Conservation (phyloP, 306 rosid species). For the Luffa aegyptiaca region DNA sequence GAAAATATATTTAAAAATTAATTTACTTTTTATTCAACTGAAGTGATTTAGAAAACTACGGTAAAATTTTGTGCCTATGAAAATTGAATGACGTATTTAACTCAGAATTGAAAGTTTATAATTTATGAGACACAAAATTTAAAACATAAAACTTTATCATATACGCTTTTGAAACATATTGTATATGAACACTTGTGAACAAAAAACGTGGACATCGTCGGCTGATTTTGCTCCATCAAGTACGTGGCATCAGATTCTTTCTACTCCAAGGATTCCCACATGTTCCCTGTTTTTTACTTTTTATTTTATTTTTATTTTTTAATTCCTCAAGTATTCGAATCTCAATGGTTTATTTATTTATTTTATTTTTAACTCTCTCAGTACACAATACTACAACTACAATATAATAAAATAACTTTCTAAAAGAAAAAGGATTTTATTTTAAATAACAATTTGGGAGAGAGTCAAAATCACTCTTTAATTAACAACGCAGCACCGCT, state of each 20-base stretch:
- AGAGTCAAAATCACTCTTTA: background rate
- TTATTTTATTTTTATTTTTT: background rate
- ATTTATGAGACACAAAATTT: too few species aligned
- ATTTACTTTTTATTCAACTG: too few species aligned
- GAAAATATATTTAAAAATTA: too few species aligned
- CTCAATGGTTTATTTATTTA: background rate
- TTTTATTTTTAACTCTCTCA: background rate
- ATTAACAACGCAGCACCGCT: background rate
- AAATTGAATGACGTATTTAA: too few species aligned
- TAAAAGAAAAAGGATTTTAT: too few species aligned
- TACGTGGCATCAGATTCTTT: background rate
- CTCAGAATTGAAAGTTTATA: too few species aligned
- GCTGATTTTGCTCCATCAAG: background rate
- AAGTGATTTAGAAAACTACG: too few species aligned
- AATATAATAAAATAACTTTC: background rate
- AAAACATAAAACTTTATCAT: too few species aligned
- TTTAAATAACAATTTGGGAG: background rate
- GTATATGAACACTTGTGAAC: too few species aligned
- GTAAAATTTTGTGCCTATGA: too few species aligned
- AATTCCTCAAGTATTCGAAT: background rate
- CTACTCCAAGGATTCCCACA: background rate
- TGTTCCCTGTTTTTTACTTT: background rate
- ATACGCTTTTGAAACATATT: too few species aligned
- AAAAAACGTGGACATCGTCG: background rate
- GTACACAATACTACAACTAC: background rate